A percentile compares a stretch with the other conserved stretches of the same genome.
Evolutionary conservation across 805 yeast species (phyloP).

Genomic region (Kockiozyma suomiensis): DNA sequence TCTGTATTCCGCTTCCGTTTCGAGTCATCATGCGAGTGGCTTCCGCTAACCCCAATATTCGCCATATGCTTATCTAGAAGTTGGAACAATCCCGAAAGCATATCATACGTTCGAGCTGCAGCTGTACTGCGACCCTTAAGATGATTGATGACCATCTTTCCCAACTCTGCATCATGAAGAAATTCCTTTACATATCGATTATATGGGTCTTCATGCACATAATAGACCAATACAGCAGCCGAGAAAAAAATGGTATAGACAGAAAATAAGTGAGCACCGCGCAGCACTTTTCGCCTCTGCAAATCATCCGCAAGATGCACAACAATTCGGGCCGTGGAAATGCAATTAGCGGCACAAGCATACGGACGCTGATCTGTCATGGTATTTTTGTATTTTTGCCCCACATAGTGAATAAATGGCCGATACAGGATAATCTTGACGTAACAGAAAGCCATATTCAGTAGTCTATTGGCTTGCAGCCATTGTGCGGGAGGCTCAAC

Average conservation of each 20-base stretch:
- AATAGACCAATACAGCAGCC: constrained; percentile 81
- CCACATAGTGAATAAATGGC: constrained; percentile 83
- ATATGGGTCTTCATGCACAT: constrained; percentile 58
- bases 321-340: constrained; percentile 79
- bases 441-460: constrained; percentile 51
- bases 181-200: constrained; percentile 47
- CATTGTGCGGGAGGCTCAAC: constrained; percentile 67
- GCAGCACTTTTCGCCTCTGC: constrained; percentile 68
- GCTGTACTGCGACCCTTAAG: constrained; percentile 76
- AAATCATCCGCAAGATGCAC: constrained; percentile 79
- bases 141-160: constrained; percentile 69
- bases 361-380: constrained; percentile 59
- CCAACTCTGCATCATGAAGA: constrained; percentile 76
- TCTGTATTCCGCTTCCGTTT: constrained; percentile 26
- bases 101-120: constrained; percentile 76
- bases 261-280: constrained; percentile 90
- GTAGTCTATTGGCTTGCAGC: constrained; percentile 70
- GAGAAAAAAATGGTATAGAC: constrained; percentile 87
- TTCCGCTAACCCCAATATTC: constrained; percentile 5
- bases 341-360: constrained; percentile 78
- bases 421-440: constrained; percentile 80
- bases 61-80: constrained; percentile 38
- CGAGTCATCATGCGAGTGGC: constrained; percentile 13
- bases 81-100: constrained; percentile 43
- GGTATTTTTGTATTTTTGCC: constrained; percentile 51